phyloP scores from a whole-genome alignment of 2,329 filamentous ascomycete species.

The Zasmidium cellare region DNA sequence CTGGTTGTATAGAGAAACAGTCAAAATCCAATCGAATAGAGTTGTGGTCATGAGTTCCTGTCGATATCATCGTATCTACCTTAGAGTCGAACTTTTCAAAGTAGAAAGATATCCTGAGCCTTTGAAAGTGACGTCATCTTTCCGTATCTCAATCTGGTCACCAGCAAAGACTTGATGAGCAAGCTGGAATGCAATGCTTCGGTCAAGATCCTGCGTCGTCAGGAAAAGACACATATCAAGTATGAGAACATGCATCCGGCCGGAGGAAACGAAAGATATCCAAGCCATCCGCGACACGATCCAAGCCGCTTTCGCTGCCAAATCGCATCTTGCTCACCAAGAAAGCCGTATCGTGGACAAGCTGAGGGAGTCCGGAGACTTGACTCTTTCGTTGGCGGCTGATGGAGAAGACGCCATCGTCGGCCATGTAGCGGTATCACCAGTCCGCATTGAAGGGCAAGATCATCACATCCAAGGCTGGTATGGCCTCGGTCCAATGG shows the following conservation, averaged over 20 bases:
- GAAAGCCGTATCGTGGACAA: slow-evolving; percentile 10
- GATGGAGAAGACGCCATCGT: not conserved
- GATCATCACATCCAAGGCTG: not conserved
- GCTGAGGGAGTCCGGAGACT: not conserved
- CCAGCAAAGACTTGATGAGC: too few relatives aligned
- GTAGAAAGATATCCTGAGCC: too few relatives aligned
- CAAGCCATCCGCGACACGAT: slow-evolving; percentile 1
- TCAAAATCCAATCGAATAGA: too few relatives aligned
- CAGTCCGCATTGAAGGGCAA: slow-evolving; percentile 3
- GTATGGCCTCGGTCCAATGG: slow-evolving; percentile 8
- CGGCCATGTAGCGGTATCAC: slow-evolving; percentile 9
- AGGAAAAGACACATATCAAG: not conserved
- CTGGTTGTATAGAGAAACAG: too few relatives aligned
- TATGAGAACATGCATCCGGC: not conserved
- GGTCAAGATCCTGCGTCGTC: too few relatives aligned
- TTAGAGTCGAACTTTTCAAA: too few relatives aligned
- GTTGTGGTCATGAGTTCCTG: too few relatives aligned
- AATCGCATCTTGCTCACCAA: slow-evolving; percentile 12
- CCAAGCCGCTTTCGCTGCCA: slow-evolving; percentile 7
- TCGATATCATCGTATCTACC: too few relatives aligned
- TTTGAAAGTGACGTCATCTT: too few relatives aligned
- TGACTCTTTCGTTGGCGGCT: slow-evolving; percentile 8
- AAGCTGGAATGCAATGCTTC: too few relatives aligned
- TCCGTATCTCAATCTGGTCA: too few relatives aligned
- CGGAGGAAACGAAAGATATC: not conserved